A percentile compares a stretch with the other conserved stretches of the same genome.
phyloP scores from a whole-genome alignment of 164 flowering plant species.

The Aristolochia fimbriata region DNA sequence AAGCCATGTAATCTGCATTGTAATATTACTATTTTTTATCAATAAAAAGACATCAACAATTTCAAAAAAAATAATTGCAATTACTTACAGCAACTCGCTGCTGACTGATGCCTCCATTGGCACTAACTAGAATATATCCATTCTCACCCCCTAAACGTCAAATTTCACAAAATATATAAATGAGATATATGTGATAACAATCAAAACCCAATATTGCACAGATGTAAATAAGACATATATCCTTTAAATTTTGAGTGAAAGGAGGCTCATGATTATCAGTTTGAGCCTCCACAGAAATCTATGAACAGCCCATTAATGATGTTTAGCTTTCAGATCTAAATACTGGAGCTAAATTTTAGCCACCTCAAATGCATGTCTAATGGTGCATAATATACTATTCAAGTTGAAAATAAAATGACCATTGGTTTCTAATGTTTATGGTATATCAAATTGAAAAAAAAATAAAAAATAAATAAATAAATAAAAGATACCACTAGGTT shows the following conservation, averaged over 20 bases:
- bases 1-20: too few species aligned
- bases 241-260: background rate
- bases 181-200: background rate
- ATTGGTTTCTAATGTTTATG: background rate
- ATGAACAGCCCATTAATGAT: too few species aligned
- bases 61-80: too few species aligned
- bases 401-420: background rate
- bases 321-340: too few species aligned
- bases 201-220: too few species aligned
- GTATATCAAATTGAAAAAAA: background rate
- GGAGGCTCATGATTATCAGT: background rate
- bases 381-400: too few species aligned
- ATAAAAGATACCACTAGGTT: conserved; percentile 46
- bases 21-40: too few species aligned
- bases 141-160: conserved; percentile 48
- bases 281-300: too few species aligned
- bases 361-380: too few species aligned
- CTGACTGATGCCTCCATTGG: conserved; percentile 99
- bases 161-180: conserved; percentile 7
- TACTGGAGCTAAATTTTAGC: too few species aligned
- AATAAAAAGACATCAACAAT: too few species aligned
- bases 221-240: background rate
- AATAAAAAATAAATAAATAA: background rate
- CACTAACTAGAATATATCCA: conserved; percentile 91
- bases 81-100: conserved; percentile 94